These are phyloP conservation scores for Boletellus emodensis DNA, from an alignment of 768 basidiomycete genomes.

Conservation along the genomic window DNA sequence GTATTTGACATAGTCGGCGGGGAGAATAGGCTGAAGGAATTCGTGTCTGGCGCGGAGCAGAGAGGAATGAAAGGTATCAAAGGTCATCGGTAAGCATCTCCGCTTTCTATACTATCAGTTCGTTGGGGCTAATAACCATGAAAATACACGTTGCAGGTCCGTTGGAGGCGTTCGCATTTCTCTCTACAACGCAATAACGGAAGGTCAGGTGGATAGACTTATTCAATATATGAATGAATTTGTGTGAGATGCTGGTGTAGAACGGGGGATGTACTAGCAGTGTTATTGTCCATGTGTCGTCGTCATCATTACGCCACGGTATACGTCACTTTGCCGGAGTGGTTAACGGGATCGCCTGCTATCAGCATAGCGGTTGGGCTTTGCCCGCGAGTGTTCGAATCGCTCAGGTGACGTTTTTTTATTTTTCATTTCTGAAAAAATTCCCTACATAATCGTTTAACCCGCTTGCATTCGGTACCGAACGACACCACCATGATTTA, in stretches of 20 bases:
- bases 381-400: conserved; percentile 62
- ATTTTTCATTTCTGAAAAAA: no score
- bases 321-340: conserved; percentile 87
- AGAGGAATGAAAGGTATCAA: conserved; percentile 82
- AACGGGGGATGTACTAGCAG: not conserved
- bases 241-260: conserved; percentile 14
- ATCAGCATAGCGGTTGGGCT: conserved; percentile 53
- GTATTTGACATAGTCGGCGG: conserved; percentile 77
- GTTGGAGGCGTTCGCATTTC: conserved; percentile 76
- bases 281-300: not conserved
- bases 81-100: conserved; percentile 76
- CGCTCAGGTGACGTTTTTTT: conserved; percentile 57
- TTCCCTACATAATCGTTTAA: no score
- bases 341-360: conserved; percentile 88
- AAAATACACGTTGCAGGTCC: conserved; percentile 36
- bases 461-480: no score
- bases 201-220: conserved; percentile 62
- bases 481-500: no score
- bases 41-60: conserved; percentile 76
- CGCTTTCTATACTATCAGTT: conserved; percentile 1
- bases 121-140: not conserved
- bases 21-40: conserved; percentile 67
- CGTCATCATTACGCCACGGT: not conserved
- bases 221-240: conserved; percentile 61
- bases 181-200: conserved; percentile 84